Base-by-base conservation (phyloP, 192 early-diverging fungal species). In the Phycomyces nitens region DNA sequence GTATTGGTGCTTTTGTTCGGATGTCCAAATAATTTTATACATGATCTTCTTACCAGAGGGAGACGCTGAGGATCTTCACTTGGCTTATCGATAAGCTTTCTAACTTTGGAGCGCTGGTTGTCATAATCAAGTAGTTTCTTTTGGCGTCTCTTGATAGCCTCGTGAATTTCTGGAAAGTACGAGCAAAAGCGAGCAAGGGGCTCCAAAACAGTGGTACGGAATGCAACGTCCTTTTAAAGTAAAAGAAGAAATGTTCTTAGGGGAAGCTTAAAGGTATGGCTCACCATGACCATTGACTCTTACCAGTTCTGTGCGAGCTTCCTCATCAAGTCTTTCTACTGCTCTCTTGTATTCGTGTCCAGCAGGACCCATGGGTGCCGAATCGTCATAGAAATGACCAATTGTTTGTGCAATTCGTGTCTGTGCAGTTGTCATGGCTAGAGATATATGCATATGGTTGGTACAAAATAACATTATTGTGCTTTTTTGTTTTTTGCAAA, bases 101-200 rank as follows among this genome's bases (percentile, higher is more conserved):
- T 76, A 22, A 92, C 85, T 67, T 83, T 85, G 15, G 82, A 82
- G 9, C 84, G 76, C 6, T 83, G 77, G 40, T 85, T 77, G 64
- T 99, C 97, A 69, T 96, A 92, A 66, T 99, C 97, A 8, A 95
- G 78, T 20, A 94, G 67, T 65, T 96, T 94, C 64, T 91, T 89
- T 53, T 90, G 79, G 40, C 96, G 86, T 62, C 92, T 88, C 72
- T 90, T 93, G 24, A 96, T 92, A 16, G 90, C 88, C 65, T 95
- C 92, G 72, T 96, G 94, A 65, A 96, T 86, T 60, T 96, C 94
- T 3, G 97, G 95, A 64, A 99, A 88, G 57, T 89, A 95, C 56
- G 80, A 85, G 59, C 85, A 85, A 69, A 92, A 89, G 60, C 90
- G 85, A 23, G 89, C 90, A 53, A 99, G 75, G 2, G 97, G 96